Percentiles rank a stretch among this genome's conserved stretches.
Evolutionary conservation across 2,329 filamentous ascomycete genomes (phyloP).

Genomic region (Coleophoma crateriformis): DNA sequence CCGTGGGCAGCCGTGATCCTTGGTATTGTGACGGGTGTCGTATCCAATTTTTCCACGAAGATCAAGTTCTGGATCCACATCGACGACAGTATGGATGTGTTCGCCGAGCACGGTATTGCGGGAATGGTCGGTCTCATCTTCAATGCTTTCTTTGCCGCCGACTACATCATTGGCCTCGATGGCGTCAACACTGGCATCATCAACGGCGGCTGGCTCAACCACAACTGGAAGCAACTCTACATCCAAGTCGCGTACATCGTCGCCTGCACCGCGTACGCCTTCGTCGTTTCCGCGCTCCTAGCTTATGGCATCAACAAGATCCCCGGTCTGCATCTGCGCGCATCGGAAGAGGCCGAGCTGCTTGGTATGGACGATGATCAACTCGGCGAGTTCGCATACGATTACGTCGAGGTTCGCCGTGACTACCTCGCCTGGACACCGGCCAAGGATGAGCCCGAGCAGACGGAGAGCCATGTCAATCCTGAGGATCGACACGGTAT

Average conservation of each 20-base stretch:
- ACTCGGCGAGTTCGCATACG: constrained; percentile 85
- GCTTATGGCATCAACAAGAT: constrained; percentile 71
- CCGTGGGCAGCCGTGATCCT: constrained; percentile 63
- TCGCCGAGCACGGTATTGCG: constrained; percentile 66
- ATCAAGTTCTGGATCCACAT: constrained; percentile 49
- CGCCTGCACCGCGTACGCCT: constrained; percentile 61
- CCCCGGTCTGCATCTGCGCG: constrained; percentile 74
- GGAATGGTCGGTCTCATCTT: constrained; percentile 66
- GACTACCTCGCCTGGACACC: constrained; percentile 88
- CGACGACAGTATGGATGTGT: constrained; percentile 67
- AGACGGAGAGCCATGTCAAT: constrained; percentile 47
- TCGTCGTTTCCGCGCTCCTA: constrained; percentile 67
- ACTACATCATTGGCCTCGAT: constrained; percentile 68
- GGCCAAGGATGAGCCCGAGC: constrained; percentile 55
- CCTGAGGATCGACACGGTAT: constrained; percentile 68
- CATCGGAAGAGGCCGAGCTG: constrained; percentile 75
- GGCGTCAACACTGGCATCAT: constrained; percentile 64
- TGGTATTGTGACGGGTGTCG: constrained; percentile 59
- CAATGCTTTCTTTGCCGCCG: constrained; percentile 66
- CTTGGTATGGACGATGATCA: constrained; percentile 88
- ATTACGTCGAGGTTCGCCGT: constrained; percentile 83
- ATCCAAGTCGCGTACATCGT: constrained; percentile 75
- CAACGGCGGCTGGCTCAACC: constrained; percentile 67
- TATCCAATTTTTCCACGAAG: constrained; percentile 66
- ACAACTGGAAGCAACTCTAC: constrained; percentile 70